Evolutionary conservation across 306 rosid species (phyloP).

Genomic region (Fragaria ananassa): DNA sequence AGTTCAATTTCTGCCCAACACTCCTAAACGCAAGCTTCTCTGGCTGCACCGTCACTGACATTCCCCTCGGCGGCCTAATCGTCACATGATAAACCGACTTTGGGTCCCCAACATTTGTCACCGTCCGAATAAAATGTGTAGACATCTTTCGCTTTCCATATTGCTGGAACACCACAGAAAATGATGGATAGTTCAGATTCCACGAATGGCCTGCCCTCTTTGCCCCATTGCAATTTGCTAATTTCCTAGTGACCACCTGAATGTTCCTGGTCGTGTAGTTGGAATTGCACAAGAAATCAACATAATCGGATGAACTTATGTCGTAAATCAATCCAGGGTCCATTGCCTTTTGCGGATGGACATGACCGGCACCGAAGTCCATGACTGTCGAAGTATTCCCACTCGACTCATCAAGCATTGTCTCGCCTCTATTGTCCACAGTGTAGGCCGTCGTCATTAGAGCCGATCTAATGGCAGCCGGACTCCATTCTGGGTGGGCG

Average conservation of each 20-base stretch:
- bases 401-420: slow-evolving; percentile 74
- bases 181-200: slow-evolving; percentile 74
- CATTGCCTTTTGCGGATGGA: slow-evolving; percentile 79
- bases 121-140: slow-evolving; percentile 79
- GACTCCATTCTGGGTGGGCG: slow-evolving; percentile 88
- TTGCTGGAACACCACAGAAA: slow-evolving; percentile 73
- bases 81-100: slow-evolving; percentile 62
- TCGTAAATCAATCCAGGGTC: slow-evolving; percentile 82
- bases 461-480: slow-evolving; percentile 79
- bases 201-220: slow-evolving; percentile 75
- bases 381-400: slow-evolving; percentile 69
- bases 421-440: slow-evolving; percentile 55
- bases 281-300: slow-evolving; percentile 80
- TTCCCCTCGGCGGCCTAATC: slow-evolving; percentile 51
- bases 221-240: slow-evolving; percentile 67
- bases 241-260: slow-evolving; percentile 57
- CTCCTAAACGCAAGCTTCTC: slow-evolving; percentile 60
- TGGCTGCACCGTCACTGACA: slow-evolving; percentile 64
- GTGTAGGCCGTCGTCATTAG: slow-evolving; percentile 85
- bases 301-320: slow-evolving; percentile 50
- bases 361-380: slow-evolving; percentile 86
- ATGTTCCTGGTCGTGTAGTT: slow-evolving; percentile 66
- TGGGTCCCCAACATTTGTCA: slow-evolving; percentile 76
- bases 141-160: slow-evolving; percentile 72
- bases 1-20: slow-evolving; percentile 72